These are phyloP conservation scores for Vararia minispora DNA, from an alignment of 768 basidiomycete genomes.

Conservation along the genomic window DNA sequence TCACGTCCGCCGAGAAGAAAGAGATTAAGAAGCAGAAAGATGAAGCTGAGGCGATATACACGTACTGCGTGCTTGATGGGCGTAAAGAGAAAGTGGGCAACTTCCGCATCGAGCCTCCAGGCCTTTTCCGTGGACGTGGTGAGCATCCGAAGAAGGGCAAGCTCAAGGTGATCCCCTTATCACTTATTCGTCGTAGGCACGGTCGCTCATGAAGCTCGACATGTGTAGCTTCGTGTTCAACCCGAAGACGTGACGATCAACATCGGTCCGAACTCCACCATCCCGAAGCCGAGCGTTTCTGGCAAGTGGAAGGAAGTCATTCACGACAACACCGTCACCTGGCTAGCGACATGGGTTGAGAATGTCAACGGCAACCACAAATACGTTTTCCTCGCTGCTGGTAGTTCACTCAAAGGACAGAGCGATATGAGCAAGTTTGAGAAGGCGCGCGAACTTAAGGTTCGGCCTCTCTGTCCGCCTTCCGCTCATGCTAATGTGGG, in stretches of 20 bases:
- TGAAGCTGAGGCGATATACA: slow-evolving; percentile 73
- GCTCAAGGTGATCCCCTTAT: slow-evolving; percentile 52
- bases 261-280: slow-evolving; percentile 63
- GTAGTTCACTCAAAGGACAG: slow-evolving; percentile 94
- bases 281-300: slow-evolving; percentile 84
- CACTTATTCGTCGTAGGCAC: no score
- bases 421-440: slow-evolving; percentile 98
- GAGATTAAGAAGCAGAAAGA: slow-evolving; percentile 80
- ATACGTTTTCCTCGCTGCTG: slow-evolving; percentile 97
- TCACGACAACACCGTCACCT: slow-evolving; percentile 95
- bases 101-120: slow-evolving; percentile 96
- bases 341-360: slow-evolving; percentile 98
- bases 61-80: slow-evolving; percentile 82
- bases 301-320: slow-evolving; percentile 84
- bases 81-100: slow-evolving; percentile 98
- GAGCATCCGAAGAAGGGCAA: slow-evolving; percentile 97
- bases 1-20: slow-evolving; percentile 85
- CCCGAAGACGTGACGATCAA: slow-evolving; percentile 97
- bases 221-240: slow-evolving; percentile 73
- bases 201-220: no score
- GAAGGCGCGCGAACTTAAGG: slow-evolving; percentile 94
- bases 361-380: slow-evolving; percentile 94
- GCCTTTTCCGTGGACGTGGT: slow-evolving; percentile 95
- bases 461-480: not conserved
- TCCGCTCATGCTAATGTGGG: slow-evolving; percentile 2